Evolutionary conservation across 2,329 filamentous ascomycete species (phyloP).

Genomic region (Ophiostoma sp.): DNA sequence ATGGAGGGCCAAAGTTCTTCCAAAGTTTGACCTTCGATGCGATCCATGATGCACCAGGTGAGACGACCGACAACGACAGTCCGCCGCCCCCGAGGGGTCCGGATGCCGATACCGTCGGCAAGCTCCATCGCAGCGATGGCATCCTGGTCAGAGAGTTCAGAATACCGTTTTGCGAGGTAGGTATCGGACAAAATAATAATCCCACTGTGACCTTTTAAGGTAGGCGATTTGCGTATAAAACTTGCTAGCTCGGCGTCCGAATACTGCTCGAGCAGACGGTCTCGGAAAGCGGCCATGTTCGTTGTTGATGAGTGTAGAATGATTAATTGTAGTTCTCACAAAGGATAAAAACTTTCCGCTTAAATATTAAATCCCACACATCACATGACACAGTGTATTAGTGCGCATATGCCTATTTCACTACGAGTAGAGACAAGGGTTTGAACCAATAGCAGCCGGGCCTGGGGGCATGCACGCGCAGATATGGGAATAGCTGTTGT

Average conservation of each 20-base stretch:
- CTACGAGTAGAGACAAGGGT: no score
- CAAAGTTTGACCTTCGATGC: constrained; percentile 18
- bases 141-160: background rate
- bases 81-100: background rate
- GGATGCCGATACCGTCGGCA: background rate
- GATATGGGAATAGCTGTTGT: no score
- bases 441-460: no score
- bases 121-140: background rate
- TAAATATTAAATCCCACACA: no score
- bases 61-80: background rate
- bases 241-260: constrained; percentile 17
- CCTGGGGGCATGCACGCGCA: no score
- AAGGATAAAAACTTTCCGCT: no score
- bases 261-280: constrained; percentile 17
- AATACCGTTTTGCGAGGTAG: background rate
- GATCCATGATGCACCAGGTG: constrained; percentile 11
- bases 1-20: constrained; percentile 21
- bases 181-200: background rate
- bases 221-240: background rate
- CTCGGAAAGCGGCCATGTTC: constrained; percentile 20
- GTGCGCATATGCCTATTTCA: no score
- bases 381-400: no score
- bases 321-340: background rate
- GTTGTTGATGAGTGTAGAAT: constrained; percentile 11
- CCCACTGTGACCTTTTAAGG: background rate